Percentiles rank a stretch among this genome's conserved stretches.
Conservation (phyloP, 2,329 filamentous ascomycete genomes). For the Atkinsonella texensis region DNA sequence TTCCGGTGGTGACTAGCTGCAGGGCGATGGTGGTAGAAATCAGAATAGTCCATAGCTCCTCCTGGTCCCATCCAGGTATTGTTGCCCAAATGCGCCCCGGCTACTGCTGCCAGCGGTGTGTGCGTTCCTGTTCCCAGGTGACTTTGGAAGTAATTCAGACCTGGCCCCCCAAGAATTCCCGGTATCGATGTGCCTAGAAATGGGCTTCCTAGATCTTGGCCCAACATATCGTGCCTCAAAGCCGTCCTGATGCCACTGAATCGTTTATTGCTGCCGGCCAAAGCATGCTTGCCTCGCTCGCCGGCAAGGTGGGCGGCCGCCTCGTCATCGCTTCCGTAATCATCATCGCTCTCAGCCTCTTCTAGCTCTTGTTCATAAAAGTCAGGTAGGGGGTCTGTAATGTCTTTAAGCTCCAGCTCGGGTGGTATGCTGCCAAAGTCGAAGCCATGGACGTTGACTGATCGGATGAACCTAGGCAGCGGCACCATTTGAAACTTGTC, state of each 20-base stretch:
- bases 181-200: conserved; percentile 50
- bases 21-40: conserved; percentile 7
- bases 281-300: conserved; percentile 2
- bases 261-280: conserved; percentile 6
- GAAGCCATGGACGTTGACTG: conserved; percentile 88
- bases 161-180: conserved; percentile 59
- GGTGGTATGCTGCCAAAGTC: conserved; percentile 78
- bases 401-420: conserved; percentile 85
- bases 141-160: conserved; percentile 72
- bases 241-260: conserved; percentile 20
- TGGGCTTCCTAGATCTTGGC: conserved; percentile 38
- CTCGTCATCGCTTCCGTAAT: conserved; percentile 15
- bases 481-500: conserved; percentile 88
- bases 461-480: conserved; percentile 91
- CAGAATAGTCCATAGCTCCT: conserved; percentile 6
- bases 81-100: conserved; percentile 43
- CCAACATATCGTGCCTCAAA: conserved; percentile 19
- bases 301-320: conserved; percentile 22
- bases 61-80: conserved; percentile 22
- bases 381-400: conserved; percentile 87
- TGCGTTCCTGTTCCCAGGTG: conserved; percentile 66
- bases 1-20: conserved; percentile 29
- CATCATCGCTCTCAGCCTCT: conserved; percentile 31
- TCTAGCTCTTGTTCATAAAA: conserved; percentile 81
- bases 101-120: conserved; percentile 69